Percentiles rank a stretch among this genome's conserved stretches.
Conservation (phyloP, 495 filamentous ascomycete species). For the Massariosphaeria phaeospora region DNA sequence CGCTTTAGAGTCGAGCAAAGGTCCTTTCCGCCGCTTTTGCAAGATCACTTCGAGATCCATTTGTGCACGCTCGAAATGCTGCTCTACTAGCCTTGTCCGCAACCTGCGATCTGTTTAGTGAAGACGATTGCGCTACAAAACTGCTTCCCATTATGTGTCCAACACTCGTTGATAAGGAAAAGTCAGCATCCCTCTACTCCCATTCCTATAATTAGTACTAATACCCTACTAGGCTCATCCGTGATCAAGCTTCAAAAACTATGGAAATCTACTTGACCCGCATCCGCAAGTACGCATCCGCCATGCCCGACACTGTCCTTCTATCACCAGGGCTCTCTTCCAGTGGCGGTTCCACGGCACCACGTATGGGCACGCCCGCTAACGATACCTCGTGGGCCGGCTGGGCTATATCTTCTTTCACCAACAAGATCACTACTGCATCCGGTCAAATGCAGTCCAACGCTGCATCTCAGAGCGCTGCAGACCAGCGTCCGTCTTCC, state of each 20-base stretch:
- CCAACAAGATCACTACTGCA: constrained; percentile 80
- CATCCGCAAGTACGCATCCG: constrained; percentile 67
- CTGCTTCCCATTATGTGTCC: constrained; percentile 81
- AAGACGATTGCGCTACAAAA: constrained; percentile 82
- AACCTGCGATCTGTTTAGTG: constrained; percentile 78
- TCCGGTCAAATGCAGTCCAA: constrained; percentile 74
- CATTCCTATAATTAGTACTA: constrained; percentile 1
- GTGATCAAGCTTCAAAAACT: constrained; percentile 87
- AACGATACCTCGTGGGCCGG: constrained; percentile 79
- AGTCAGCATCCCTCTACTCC: constrained; percentile 43
- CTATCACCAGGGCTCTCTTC: constrained; percentile 44
- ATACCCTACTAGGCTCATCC: constrained; percentile 53
- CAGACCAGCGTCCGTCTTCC: constrained; percentile 31
- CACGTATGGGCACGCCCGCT: constrained; percentile 72
- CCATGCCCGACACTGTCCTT: constrained; percentile 75
- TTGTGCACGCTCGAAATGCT: constrained; percentile 86
- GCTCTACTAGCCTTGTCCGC: constrained; percentile 78
- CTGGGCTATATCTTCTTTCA: constrained; percentile 99
- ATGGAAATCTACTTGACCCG: constrained; percentile 83
- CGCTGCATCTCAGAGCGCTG: constrained; percentile 35
- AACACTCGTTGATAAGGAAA: constrained; percentile 79
- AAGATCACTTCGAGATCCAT: constrained; percentile 83
- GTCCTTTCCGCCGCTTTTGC: constrained; percentile 89
- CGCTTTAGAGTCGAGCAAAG: constrained; percentile 71
- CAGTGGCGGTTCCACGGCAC: constrained; percentile 40